Base-by-base conservation (phyloP, 1,284 basidiomycete genomes). In the Puccinia sorghi region DNA sequence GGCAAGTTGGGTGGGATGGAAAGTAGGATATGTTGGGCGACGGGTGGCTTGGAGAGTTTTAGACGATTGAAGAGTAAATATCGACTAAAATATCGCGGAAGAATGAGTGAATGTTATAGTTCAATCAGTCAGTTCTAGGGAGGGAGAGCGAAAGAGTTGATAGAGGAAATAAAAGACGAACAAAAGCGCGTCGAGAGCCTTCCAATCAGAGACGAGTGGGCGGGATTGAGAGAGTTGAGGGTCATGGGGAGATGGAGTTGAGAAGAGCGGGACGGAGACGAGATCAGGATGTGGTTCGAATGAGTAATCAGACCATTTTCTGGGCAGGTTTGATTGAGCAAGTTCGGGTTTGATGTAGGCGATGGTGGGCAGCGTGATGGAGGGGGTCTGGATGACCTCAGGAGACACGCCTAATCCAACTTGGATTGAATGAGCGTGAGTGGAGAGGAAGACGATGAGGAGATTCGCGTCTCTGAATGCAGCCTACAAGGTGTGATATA, bases 101-200 rank as follows among this genome's bases (percentile, higher is more conserved):
- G 13, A 32, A 59, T 0, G n/a, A 8, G 22, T 46, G 22, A 25
- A 59, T n/a, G 9, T 43, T 37, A 17, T n/a, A n/a, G n/a, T n/a
- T n/a, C n/a, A n/a, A n/a, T n/a, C n/a, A n/a, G n/a, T n/a, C n/a
- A n/a, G n/a, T n/a, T n/a, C n/a, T n/a, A n/a, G 54, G 27, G 41
- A n/a, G 72, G 83, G 83, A 56, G 84, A 82, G 64, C 17, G 43
- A 48, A 61, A 17, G 25, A 32, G 6, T 32, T n/a, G n/a, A n/a
- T n/a, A n/a, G n/a, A n/a, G n/a, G n/a, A 13, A 61, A 12, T 20
- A 73, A 59, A 61, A n/a, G 66, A 52, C 32, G 20, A 59, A 72
- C 63, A 71, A 61, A 57, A 72, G 63, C 32, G 57, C 63, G 54
- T 72, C 64, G 50, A 63, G 59, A 37, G 61, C 72, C 52, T 70